Percentiles rank a stretch among this genome's conserved stretches.
phyloP scores from a whole-genome alignment of 2,329 filamentous ascomycete species.

The Achaetomium macrosporum region DNA sequence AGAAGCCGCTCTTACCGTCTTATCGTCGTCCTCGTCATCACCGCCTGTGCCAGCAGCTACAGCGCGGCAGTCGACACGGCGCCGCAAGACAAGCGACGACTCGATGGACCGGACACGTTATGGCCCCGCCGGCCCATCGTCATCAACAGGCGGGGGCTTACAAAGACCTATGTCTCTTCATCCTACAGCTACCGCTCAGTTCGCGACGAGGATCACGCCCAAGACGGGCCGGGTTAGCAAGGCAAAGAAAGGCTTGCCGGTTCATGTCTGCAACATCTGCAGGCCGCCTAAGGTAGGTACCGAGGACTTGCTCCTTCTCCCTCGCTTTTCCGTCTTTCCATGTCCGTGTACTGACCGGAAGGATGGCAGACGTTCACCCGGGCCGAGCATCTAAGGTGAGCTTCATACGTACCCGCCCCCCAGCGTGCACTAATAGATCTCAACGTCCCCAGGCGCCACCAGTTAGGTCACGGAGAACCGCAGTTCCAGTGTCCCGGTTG shows the following conservation, averaged over 20 bases:
- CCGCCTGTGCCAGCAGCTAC: slow-evolving; percentile 28
- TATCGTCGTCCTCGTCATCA: slow-evolving; percentile 26
- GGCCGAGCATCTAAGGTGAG: slow-evolving; percentile 56
- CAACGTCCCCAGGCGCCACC: slow-evolving; percentile 46
- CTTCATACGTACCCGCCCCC: neutral
- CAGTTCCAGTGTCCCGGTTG: slow-evolving; percentile 50
- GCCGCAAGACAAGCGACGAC: slow-evolving; percentile 42
- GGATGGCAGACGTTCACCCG: slow-evolving; percentile 51
- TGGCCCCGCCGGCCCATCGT: slow-evolving; percentile 27
- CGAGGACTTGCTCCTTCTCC: neutral
- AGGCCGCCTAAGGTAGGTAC: slow-evolving; percentile 44
- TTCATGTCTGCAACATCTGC: slow-evolving; percentile 50
- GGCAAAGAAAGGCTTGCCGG: slow-evolving; percentile 54
- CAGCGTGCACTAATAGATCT: slow-evolving; percentile 3
- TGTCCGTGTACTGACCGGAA: slow-evolving; percentile 19
- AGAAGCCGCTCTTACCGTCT: slow-evolving; percentile 10
- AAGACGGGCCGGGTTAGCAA: slow-evolving; percentile 52
- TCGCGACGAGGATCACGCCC: slow-evolving; percentile 47
- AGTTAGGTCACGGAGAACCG: slow-evolving; percentile 53
- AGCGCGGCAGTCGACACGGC: slow-evolving; percentile 27
- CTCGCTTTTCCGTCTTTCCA: neutral
- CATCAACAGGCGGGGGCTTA: slow-evolving; percentile 30
- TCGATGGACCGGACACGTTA: slow-evolving; percentile 43
- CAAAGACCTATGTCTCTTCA: slow-evolving; percentile 39
- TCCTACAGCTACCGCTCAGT: slow-evolving; percentile 28